Evolutionary conservation across 257 asterid genomes (phyloP).

Genomic region (Hygrophila difformis): DNA sequence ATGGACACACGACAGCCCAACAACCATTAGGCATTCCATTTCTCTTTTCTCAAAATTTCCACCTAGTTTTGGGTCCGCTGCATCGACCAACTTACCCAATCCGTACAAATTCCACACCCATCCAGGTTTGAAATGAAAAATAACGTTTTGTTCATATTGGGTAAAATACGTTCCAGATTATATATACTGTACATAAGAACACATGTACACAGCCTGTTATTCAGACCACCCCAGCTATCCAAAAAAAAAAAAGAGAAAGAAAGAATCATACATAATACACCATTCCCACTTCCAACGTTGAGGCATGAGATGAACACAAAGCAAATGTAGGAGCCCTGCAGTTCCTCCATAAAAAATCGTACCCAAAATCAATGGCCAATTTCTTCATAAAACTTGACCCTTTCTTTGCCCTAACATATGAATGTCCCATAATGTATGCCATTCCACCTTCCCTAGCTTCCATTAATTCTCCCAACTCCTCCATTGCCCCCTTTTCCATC

Average conservation of each 20-base stretch:
- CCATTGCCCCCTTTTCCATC: conserved; percentile 34
- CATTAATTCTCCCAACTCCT: conserved; percentile 63
- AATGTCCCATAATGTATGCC: conserved; percentile 81
- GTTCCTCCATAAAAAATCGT: conserved; percentile 83
- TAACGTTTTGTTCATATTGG: too few relatives aligned
- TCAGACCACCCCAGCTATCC: too few relatives aligned
- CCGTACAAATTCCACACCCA: conserved; percentile 26
- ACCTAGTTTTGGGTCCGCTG: conserved; percentile 11
- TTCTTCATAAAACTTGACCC: conserved; percentile 74
- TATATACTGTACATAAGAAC: too few relatives aligned
- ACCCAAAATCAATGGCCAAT: conserved; percentile 64
- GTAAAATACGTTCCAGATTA: too few relatives aligned
- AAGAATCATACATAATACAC: conserved; percentile 57
- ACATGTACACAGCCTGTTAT: too few relatives aligned
- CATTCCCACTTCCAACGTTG: conserved; percentile 93
- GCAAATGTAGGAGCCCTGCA: conserved; percentile 61
- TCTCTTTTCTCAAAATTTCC: conserved; percentile 3
- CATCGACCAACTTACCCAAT: conserved; percentile 11
- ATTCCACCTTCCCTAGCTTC: conserved; percentile 89
- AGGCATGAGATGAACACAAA: conserved; percentile 68
- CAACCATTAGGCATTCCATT: conserved; percentile 18
- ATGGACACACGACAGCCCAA: conserved; percentile 34
- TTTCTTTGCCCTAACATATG: conserved; percentile 66
- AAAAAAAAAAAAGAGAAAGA: too few relatives aligned
- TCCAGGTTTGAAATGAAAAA: too few relatives aligned